These are phyloP conservation scores for Aspergillus ustus DNA, from an alignment of 2,329 filamentous ascomycete species.

Conservation along the genomic window DNA sequence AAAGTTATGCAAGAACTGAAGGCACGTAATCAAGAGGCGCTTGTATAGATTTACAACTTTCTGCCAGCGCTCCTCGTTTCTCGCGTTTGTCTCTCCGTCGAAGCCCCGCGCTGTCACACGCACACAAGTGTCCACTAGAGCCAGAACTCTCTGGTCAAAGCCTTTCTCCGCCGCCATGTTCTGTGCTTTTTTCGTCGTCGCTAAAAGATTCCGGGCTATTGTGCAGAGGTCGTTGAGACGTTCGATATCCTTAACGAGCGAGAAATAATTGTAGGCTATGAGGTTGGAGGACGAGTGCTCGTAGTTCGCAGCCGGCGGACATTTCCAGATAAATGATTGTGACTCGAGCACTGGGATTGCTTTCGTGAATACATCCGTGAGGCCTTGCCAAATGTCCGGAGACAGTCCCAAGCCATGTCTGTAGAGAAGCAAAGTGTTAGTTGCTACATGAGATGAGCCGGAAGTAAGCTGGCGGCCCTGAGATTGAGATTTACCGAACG, in stretches of 20 bases:
- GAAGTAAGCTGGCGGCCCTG: not conserved
- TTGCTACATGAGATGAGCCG: not conserved
- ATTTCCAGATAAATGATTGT: slow-evolving; percentile 65
- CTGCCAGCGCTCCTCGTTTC: slow-evolving; percentile 69
- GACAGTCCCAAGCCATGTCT: slow-evolving; percentile 63
- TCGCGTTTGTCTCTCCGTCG: slow-evolving; percentile 65
- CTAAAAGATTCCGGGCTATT: slow-evolving; percentile 66
- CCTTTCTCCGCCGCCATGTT: slow-evolving; percentile 64
- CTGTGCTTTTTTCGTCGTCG: slow-evolving; percentile 64
- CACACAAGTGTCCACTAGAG: slow-evolving; percentile 67
- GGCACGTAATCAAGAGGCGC: slow-evolving; percentile 66
- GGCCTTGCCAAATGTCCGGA: slow-evolving; percentile 63
- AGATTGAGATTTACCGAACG: slow-evolving; percentile 46
- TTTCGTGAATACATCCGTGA: slow-evolving; percentile 61
- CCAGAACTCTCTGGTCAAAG: slow-evolving; percentile 65
- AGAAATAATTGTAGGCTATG: slow-evolving; percentile 64
- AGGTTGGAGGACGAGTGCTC: slow-evolving; percentile 64
- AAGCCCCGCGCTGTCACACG: slow-evolving; percentile 67
- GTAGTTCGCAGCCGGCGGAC: slow-evolving; percentile 60
- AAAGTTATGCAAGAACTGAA: slow-evolving; percentile 71
- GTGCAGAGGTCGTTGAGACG: slow-evolving; percentile 65
- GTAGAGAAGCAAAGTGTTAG: slow-evolving; percentile 19
- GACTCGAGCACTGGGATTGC: slow-evolving; percentile 66
- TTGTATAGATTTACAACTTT: slow-evolving; percentile 69
- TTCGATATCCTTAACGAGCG: slow-evolving; percentile 65